phyloP scores from a whole-genome alignment of 257 asterid species.

The Solanum lycopersicoides region DNA sequence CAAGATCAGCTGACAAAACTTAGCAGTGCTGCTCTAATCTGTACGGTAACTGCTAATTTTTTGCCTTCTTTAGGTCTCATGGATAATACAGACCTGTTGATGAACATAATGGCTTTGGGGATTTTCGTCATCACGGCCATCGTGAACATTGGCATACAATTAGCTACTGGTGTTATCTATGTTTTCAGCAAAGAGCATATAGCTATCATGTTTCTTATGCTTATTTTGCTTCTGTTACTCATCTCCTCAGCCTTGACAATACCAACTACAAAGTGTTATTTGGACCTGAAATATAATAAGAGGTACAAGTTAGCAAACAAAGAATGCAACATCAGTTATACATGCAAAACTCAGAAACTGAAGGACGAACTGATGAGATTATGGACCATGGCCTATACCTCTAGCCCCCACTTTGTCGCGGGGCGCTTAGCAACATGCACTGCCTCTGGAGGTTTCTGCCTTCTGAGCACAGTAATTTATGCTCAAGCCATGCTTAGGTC shows the following conservation, averaged over 20 bases:
- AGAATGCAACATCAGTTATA: slow-evolving; percentile 17
- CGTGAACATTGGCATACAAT: slow-evolving; percentile 5
- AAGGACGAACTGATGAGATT: slow-evolving; percentile 42
- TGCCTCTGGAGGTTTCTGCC: slow-evolving; percentile 72
- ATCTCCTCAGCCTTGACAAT: slow-evolving; percentile 51
- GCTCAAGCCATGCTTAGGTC: slow-evolving; percentile 58
- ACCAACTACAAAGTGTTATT: slow-evolving; percentile 41
- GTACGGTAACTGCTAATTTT: slow-evolving; percentile 7
- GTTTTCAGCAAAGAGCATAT: slow-evolving; percentile 46
- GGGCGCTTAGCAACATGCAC: slow-evolving; percentile 71
- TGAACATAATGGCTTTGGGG: slow-evolving; percentile 3
- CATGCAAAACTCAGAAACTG: slow-evolving; percentile 23
- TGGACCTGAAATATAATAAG: slow-evolving; percentile 42
- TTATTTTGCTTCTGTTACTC: slow-evolving; percentile 30
- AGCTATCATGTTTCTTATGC: slow-evolving; percentile 32
- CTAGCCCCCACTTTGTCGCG: slow-evolving; percentile 69
- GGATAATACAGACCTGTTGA: neutral
- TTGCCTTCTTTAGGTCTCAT: slow-evolving; percentile 5
- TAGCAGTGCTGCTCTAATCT: slow-evolving; percentile 3
- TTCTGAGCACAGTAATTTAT: slow-evolving; percentile 33
- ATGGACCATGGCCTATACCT: slow-evolving; percentile 95
- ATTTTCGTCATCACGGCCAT: slow-evolving; percentile 11
- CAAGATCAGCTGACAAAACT: slow-evolving; percentile 16
- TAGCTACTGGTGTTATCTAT: slow-evolving; percentile 1
- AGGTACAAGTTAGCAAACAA: slow-evolving; percentile 25